Base-by-base conservation (phyloP, 352 stramenopile genomes). In the Nothophytophthora sp. region DNA sequence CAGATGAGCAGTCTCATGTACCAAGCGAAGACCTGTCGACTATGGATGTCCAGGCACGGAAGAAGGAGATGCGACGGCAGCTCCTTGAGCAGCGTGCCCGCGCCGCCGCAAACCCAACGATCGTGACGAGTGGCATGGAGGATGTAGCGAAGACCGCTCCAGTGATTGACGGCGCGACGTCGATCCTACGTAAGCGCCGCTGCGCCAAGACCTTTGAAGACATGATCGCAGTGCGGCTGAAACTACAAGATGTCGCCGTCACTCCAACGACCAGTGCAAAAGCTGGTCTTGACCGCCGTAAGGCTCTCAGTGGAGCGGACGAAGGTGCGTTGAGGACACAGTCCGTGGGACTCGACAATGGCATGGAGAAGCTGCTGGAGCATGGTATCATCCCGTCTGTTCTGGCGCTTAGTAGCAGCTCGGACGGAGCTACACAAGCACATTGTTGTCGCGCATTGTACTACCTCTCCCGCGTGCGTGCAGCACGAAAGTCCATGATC, bases 181-280 rank as follows among this genome's bases (percentile, higher is more conserved):
- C 73, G 36, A 48, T 83, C 7, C 56, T 76, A 19, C 69, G 76
- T 10, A 90, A 90, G 47, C 74, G 81, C 1, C 70, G 77, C 6
- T 92, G 81, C 25, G 81, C 81, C 7, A 80, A 81, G 22, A 90
- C 81, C 0, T 92, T 92, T 48, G 79, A 88, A 47, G 68, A 86
- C 16, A 90, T 92, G 77, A 83, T 92, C 33, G 50, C 63, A 16
- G 64, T 60, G 11, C 75, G 76, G 6, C 30, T 86, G 24, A 55
- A 52, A 16, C 45, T 53, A 5, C 38, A 41, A 10, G 35, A 53
- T 28, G 19, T 20, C 11, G 10, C 37, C 3, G 20, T 12, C 25
- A n/a, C 60, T 20, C 3, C 12, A 38, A 56, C 47, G 18, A 16
- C 5, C 12, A 46, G 20, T 23, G 15, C 42, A 45, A 44, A 67